Percentiles rank a stretch among this genome's conserved stretches.
Conservation (phyloP, 176 grass and related monocot species). For the Saccharum spontaneum region DNA sequence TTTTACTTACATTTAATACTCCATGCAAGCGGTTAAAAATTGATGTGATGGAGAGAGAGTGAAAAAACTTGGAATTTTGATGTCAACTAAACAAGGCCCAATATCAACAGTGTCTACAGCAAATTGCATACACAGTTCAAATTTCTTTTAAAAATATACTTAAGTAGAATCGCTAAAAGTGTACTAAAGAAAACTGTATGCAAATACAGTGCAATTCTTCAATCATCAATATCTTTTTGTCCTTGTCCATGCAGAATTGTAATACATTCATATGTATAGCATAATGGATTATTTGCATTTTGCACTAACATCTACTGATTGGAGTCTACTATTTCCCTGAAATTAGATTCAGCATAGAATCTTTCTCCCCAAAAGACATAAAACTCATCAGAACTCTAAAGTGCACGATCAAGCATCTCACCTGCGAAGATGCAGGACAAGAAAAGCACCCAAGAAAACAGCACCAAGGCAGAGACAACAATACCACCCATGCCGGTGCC, state of each 20-base stretch:
- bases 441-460: slow-evolving; percentile 23
- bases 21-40: too few species aligned
- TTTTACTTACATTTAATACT: too few species aligned
- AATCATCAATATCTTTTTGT: slow-evolving; percentile 6
- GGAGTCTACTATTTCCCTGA: neutral
- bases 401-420: neutral
- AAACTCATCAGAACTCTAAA: neutral
- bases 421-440: neutral
- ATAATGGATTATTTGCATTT: slow-evolving; percentile 5
- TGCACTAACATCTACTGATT: neutral
- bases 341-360: neutral
- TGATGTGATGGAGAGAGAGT: too few species aligned
- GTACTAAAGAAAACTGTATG: neutral
- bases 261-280: neutral
- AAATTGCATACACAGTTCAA: neutral
- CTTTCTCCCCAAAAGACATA: neutral
- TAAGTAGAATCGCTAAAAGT: neutral
- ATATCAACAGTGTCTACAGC: neutral
- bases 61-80: too few species aligned
- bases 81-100: too few species aligned
- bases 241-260: neutral
- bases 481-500: slow-evolving; percentile 26
- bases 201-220: neutral
- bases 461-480: slow-evolving; percentile 10
- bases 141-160: neutral